Evolutionary conservation across 1,284 basidiomycete genomes (phyloP), one percentile per base, ranked within the genome.

Genomic region (Prillingera fragicola): DNA sequence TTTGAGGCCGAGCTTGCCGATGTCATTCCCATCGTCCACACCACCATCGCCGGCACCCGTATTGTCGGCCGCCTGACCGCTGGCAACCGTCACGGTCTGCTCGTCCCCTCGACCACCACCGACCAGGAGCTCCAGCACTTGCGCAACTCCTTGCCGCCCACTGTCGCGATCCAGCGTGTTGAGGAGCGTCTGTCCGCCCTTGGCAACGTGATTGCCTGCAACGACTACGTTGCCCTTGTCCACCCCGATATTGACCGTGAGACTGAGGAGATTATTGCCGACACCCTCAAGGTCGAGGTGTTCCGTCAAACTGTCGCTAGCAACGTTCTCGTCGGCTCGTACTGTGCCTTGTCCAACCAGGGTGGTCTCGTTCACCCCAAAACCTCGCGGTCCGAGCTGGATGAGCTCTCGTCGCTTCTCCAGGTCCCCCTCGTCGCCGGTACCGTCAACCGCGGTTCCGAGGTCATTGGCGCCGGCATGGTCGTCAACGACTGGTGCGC

Each of bases 401-500:
- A 98, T 70, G 95, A 99, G 73, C 75, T 99, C 50, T 94, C 88
- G 52, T 91, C 85, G 59, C 73, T 99, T 67, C 75, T 98, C 44
- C 95, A 99, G 69, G 80, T 98, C 7, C 95, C 95, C 1, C 73
- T 99, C 22, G 92, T 98, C 55, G 90, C 95, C 32, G 94, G 95
- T 27, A 97, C 95, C 5, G 89, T 99, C 43, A 99, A 98, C 74
- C 85, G 95, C 64, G 94, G 94, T 62, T 95, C 90, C 38, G 92
- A 97, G 62, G 88, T 98, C 33, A 85, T 99, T 58, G 95, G 95
- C 38, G 95, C 94, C 7, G 95, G 95, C 19, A 77, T 98, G 38
- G 88, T 99, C 45, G 95, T 97, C 49, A 99, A 99, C 66, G 92
- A 98, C 71, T 98, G 92, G 90, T 90, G 87, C 74, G 94, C 95